phyloP scores from a whole-genome alignment of 257 asterid genomes.

The Rehmannia glutinosa region DNA sequence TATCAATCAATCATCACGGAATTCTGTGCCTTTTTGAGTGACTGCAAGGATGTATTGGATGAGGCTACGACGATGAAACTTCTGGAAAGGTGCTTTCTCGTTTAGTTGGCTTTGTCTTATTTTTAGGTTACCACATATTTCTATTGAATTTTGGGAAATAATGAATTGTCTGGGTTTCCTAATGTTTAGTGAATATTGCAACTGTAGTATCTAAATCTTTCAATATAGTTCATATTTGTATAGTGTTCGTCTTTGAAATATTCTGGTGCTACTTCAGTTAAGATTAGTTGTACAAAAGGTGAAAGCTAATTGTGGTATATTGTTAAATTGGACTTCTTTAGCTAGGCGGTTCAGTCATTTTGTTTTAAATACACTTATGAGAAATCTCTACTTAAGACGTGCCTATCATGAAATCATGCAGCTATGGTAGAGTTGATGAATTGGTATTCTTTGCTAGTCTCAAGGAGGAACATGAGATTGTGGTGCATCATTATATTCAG shows the following conservation, averaged over 20 bases:
- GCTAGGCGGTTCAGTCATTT: constrained; percentile 2
- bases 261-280: neutral
- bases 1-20: constrained; percentile 73
- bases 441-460: constrained; percentile 95
- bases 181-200: neutral
- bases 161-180: neutral
- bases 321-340: constrained; percentile 15
- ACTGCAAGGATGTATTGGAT: constrained; percentile 92
- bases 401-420: constrained; percentile 37
- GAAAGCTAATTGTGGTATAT: constrained; percentile 5
- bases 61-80: constrained; percentile 96
- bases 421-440: constrained; percentile 97
- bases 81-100: constrained; percentile 66
- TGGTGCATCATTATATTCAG: constrained; percentile 95
- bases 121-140: neutral
- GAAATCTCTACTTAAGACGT: constrained; percentile 12
- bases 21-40: constrained; percentile 90
- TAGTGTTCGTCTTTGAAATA: neutral
- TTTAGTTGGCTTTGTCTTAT: constrained; percentile 8
- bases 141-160: constrained; percentile 8
- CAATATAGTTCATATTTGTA: neutral
- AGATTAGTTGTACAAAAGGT: neutral
- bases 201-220: constrained; percentile 18
- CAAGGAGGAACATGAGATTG: constrained; percentile 90
- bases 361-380: neutral